Evolutionary conservation across 2,329 filamentous ascomycete genomes (phyloP).

Genomic region (Bipolaris victoriae): DNA sequence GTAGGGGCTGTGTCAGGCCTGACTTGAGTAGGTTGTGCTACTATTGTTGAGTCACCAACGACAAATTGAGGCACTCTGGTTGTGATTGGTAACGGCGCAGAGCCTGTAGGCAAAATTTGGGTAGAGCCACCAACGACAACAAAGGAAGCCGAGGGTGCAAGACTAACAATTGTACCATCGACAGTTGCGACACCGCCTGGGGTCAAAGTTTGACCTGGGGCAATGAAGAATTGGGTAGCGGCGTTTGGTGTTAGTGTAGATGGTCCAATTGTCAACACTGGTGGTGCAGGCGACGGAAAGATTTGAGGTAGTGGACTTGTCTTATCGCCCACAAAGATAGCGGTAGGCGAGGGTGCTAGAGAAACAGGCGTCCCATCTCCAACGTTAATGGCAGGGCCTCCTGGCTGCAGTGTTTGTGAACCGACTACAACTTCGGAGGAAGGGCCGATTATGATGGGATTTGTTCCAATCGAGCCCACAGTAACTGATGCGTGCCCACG

Average conservation of each 20-base stretch:
- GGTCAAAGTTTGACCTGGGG: slow-evolving; percentile 46
- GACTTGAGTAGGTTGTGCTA: slow-evolving; percentile 19
- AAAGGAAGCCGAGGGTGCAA: slow-evolving; percentile 48
- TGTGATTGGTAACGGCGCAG: slow-evolving; percentile 5
- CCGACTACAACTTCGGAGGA: slow-evolving; percentile 44
- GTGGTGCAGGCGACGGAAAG: slow-evolving; percentile 26
- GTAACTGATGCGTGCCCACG: slow-evolving; percentile 16
- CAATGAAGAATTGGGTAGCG: slow-evolving; percentile 54
- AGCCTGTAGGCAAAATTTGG: slow-evolving; percentile 30
- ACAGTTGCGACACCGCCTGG: slow-evolving; percentile 50
- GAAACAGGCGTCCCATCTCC: slow-evolving; percentile 41
- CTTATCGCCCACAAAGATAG: slow-evolving; percentile 34
- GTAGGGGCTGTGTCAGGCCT: slow-evolving; percentile 18
- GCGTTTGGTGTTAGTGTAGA: slow-evolving; percentile 53
- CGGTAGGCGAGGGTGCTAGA: slow-evolving; percentile 38
- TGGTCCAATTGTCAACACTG: slow-evolving; percentile 51
- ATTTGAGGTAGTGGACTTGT: slow-evolving; percentile 36
- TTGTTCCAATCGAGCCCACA: slow-evolving; percentile 35
- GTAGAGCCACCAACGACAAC: slow-evolving; percentile 51
- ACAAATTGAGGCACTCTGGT: slow-evolving; percentile 25
- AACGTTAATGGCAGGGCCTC: slow-evolving; percentile 45
- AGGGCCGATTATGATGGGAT: slow-evolving; percentile 40
- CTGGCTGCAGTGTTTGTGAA: slow-evolving; percentile 45
- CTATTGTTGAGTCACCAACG: slow-evolving; percentile 39
- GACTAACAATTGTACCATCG: slow-evolving; percentile 49